Evolutionary conservation across 1,284 basidiomycete genomes (phyloP), one percentile per base, ranked within the genome.

Genomic region (Earliella scabrosa): DNA sequence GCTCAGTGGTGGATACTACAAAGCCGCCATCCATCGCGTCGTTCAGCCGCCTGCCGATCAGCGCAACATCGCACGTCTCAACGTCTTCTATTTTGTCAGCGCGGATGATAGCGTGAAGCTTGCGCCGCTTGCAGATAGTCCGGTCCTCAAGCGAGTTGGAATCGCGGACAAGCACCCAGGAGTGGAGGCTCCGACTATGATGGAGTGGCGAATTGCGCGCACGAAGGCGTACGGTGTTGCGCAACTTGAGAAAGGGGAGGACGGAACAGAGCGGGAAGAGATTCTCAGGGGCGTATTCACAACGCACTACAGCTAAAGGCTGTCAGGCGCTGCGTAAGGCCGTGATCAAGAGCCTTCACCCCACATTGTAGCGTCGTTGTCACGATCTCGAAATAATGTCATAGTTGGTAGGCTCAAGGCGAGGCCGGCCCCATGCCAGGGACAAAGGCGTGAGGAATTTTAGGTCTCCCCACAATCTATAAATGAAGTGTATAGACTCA

Each of bases 31-130:
- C 27, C 73, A 75, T 58, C 72, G 76, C 36, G 80, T 83, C 44
- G 63, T 77, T 32, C 73, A 77, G 26, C 82, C 81, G 11, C 82
- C 80, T 0, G 54, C 68, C 16, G 81, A 82, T 61, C 82, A 83
- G 59, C 68, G 66, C 0, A 69, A 75, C 9, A 70, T 70, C 63
- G 68, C 74, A 46, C 70, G 79, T 8, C 68, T 78, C 8, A 76
- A 77, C 13, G 66, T 76, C 6, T 73, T 77, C 54, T 79, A 78
- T 66, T 80, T 80, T 58, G 69, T 60, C 10, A 69, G 72, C 50
- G 63, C 69, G 35, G 64, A 68, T 40, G 71, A 74, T 61, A 52
- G 70, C 38, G 60, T 70, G 23, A 61, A 52, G 35, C 65, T 74
- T 14, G 54, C 55, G 1, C 71, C 73, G 3, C 45, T 69, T 11